Percentiles rank a stretch among this genome's conserved stretches.
Conservation (phyloP, 768 basidiomycete species). For the Dentipellis fragilis region DNA sequence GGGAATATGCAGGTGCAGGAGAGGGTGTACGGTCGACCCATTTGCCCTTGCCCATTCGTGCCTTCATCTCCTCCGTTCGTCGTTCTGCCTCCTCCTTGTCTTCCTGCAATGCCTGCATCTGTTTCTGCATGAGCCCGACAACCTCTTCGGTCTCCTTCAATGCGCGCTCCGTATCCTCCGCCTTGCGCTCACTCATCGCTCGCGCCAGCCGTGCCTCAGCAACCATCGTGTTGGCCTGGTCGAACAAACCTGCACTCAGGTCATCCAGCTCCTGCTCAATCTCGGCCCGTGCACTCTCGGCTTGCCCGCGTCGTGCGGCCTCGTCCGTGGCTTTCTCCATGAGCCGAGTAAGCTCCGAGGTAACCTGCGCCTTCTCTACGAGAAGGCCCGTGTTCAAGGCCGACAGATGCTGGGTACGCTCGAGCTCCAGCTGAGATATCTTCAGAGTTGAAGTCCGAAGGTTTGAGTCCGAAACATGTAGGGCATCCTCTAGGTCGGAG, state of each 20-base stretch:
- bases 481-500: slow-evolving; percentile 85
- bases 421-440: slow-evolving; percentile 72
- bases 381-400: slow-evolving; percentile 86
- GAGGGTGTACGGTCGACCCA: slow-evolving; percentile 40
- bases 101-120: slow-evolving; percentile 66
- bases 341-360: slow-evolving; percentile 80
- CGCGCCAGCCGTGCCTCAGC: slow-evolving; percentile 71
- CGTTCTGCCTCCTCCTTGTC: slow-evolving; percentile 57
- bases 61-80: slow-evolving; percentile 37
- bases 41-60: slow-evolving; percentile 58
- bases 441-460: slow-evolving; percentile 52
- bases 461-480: slow-evolving; percentile 57
- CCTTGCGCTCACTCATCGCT: slow-evolving; percentile 64
- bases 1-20: slow-evolving; percentile 15
- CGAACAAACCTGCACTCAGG: slow-evolving; percentile 82
- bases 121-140: slow-evolving; percentile 72
- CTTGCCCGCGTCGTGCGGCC: slow-evolving; percentile 82
- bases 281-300: slow-evolving; percentile 67
- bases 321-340: slow-evolving; percentile 96
- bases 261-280: slow-evolving; percentile 96
- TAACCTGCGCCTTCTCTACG: slow-evolving; percentile 88
- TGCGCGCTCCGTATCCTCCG: slow-evolving; percentile 66
- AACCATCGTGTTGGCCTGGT: slow-evolving; percentile 97
- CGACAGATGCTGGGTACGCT: slow-evolving; percentile 79
- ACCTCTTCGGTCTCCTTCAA: slow-evolving; percentile 80